Percentiles rank a stretch among this genome's conserved stretches.
Evolutionary conservation across 2,329 filamentous ascomycete species (phyloP).

Genomic region (Fusarium tuaranense): DNA sequence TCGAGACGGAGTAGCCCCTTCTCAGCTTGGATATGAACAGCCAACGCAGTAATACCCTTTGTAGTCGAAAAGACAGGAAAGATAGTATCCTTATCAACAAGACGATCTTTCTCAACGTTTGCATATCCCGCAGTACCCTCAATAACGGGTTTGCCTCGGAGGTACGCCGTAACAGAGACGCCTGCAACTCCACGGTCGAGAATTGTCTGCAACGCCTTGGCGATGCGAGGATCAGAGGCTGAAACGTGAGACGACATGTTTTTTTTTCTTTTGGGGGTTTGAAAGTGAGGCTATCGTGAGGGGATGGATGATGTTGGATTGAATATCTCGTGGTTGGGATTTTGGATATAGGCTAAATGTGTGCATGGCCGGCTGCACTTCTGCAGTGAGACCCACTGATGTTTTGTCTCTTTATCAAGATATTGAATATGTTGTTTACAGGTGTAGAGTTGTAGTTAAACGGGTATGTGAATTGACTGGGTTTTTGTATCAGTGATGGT

Average conservation of each 20-base stretch:
- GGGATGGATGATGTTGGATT: neutral
- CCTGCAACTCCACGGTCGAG: slow-evolving; percentile 1
- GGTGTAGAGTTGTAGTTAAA: neutral
- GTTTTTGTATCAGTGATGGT: neutral
- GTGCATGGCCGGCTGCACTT: neutral
- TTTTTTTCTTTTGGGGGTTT: neutral
- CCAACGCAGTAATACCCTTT: slow-evolving; percentile 10
- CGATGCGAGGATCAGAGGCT: slow-evolving; percentile 2
- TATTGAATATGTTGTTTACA: neutral
- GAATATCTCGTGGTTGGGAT: neutral
- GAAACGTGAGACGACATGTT: neutral
- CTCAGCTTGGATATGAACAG: slow-evolving; percentile 10
- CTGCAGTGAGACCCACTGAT: neutral
- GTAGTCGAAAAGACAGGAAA: slow-evolving; percentile 9
- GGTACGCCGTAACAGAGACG: neutral
- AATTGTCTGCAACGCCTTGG: neutral
- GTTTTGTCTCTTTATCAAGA: neutral
- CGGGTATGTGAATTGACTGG: neutral
- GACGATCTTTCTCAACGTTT: neutral
- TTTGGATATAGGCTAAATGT: slow-evolving; percentile 1
- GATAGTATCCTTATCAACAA: neutral
- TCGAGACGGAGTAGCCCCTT: neutral
- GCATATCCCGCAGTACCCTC: slow-evolving; percentile 2
- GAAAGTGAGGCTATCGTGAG: slow-evolving; percentile 4
- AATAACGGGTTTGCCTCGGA: neutral